Conservation (phyloP, 495 filamentous ascomycete genomes). For the Neurospora sp. region DNA sequence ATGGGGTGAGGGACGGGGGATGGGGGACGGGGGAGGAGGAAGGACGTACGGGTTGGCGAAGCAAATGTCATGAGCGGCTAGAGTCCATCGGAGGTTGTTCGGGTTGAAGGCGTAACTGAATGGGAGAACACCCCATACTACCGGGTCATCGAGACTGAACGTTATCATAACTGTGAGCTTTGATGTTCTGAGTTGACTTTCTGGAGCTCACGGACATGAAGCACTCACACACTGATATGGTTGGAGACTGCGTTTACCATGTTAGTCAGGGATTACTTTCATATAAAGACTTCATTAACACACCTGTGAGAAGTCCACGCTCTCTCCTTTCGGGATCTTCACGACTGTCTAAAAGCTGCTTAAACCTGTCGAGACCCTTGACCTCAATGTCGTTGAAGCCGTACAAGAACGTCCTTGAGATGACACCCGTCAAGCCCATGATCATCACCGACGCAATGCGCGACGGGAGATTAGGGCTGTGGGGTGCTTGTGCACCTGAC, state of each 20-base stretch:
- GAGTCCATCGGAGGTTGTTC: constrained; percentile 69
- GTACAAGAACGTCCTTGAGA: constrained; percentile 35
- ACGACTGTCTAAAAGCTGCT: constrained; percentile 64
- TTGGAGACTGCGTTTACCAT: constrained; percentile 62
- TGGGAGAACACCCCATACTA: constrained; percentile 85
- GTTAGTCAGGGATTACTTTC: constrained; percentile 2
- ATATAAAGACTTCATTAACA: background rate
- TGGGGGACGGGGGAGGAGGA: background rate
- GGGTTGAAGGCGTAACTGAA: constrained; percentile 56
- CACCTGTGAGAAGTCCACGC: constrained; percentile 81
- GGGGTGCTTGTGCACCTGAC: background rate
- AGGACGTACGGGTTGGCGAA: constrained; percentile 56
- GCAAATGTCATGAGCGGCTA: constrained; percentile 90
- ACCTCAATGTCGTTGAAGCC: constrained; percentile 50
- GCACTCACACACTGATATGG: constrained; percentile 87
- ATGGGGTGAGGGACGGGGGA: background rate
- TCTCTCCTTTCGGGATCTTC: constrained; percentile 56
- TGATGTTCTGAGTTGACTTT: background rate
- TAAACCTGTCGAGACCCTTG: constrained; percentile 62
- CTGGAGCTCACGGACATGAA: constrained; percentile 8
- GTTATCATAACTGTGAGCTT: background rate
- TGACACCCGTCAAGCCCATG: constrained; percentile 41
- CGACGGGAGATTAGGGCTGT: constrained; percentile 41
- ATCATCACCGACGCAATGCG: constrained; percentile 41
- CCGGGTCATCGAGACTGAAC: constrained; percentile 78